Conservation (phyloP, 2,329 filamentous ascomycete species). For the Xenoacremonium recifei region DNA sequence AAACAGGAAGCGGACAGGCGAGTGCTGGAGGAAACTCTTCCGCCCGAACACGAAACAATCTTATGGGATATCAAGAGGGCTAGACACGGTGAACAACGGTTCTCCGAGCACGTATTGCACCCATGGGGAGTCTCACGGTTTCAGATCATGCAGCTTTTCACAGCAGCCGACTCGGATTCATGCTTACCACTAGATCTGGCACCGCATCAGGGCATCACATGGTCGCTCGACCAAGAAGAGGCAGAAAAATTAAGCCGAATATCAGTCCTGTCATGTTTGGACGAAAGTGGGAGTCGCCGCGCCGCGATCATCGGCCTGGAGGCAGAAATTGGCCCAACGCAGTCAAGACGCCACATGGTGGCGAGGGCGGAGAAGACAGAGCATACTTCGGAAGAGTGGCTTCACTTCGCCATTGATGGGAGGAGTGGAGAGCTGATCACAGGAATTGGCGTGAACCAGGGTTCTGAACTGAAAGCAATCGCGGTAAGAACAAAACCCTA, state of each 20-base stretch:
- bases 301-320: neutral
- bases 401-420: slow-evolving; percentile 1
- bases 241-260: neutral
- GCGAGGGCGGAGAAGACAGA: neutral
- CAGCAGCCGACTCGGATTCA: too few relatives aligned
- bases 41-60: too few relatives aligned
- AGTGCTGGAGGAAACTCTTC: too few relatives aligned
- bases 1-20: too few relatives aligned
- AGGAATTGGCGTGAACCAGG: slow-evolving; percentile 4
- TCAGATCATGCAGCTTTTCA: too few relatives aligned
- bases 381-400: neutral
- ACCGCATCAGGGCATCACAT: too few relatives aligned
- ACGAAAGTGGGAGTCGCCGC: neutral
- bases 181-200: too few relatives aligned
- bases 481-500: slow-evolving; percentile 8
- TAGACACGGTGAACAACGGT: too few relatives aligned
- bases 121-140: too few relatives aligned
- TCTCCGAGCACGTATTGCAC: too few relatives aligned
- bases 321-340: slow-evolving; percentile 1
- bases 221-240: too few relatives aligned
- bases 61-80: too few relatives aligned
- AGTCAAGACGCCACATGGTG: slow-evolving; percentile 1
- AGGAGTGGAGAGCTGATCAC: slow-evolving; percentile 2
- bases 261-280: neutral
- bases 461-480: neutral